A percentile compares a stretch with the other conserved stretches of the same genome.
phyloP scores from a whole-genome alignment of 2,329 filamentous ascomycete genomes.

The Helotiales sp. region DNA sequence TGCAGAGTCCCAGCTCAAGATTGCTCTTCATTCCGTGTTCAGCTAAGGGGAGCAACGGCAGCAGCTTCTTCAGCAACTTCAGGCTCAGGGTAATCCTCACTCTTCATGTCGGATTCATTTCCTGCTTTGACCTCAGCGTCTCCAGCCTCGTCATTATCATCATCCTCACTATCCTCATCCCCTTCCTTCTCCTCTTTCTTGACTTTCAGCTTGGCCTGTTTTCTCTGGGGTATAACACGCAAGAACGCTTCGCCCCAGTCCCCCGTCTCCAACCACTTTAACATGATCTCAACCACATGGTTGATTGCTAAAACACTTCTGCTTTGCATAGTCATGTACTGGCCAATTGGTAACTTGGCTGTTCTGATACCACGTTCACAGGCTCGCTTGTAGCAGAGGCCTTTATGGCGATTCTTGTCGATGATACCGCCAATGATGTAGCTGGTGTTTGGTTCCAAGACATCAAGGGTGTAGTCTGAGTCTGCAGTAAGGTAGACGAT shows the following conservation, averaged over 20 bases:
- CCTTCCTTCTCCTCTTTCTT: constrained; percentile 13
- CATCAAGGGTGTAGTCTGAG: constrained; percentile 79
- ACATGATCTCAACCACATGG: constrained; percentile 95
- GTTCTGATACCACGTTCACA: constrained; percentile 76
- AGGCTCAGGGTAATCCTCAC: no score
- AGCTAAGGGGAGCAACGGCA: no score
- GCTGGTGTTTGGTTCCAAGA: constrained; percentile 81
- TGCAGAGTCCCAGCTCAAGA: no score
- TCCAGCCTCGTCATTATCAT: not conserved
- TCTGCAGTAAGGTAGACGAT: constrained; percentile 91
- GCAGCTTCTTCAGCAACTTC: not conserved
- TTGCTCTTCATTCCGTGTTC: no score
- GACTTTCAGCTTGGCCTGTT: constrained; percentile 69
- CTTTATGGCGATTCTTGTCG: constrained; percentile 95
- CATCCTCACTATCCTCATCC: constrained; percentile 1
- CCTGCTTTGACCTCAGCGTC: not conserved
- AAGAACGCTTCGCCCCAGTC: constrained; percentile 93
- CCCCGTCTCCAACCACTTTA: constrained; percentile 84
- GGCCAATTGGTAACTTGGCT: constrained; percentile 89
- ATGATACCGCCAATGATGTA: constrained; percentile 95
- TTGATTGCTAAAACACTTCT: constrained; percentile 88
- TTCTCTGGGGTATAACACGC: constrained; percentile 85
- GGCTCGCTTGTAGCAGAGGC: constrained; percentile 84
- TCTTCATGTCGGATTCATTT: no score
- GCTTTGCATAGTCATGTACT: constrained; percentile 89